Evolutionary conservation across 2,329 filamentous ascomycete species (phyloP).

Genomic region (Uncinocarpus reesii): DNA sequence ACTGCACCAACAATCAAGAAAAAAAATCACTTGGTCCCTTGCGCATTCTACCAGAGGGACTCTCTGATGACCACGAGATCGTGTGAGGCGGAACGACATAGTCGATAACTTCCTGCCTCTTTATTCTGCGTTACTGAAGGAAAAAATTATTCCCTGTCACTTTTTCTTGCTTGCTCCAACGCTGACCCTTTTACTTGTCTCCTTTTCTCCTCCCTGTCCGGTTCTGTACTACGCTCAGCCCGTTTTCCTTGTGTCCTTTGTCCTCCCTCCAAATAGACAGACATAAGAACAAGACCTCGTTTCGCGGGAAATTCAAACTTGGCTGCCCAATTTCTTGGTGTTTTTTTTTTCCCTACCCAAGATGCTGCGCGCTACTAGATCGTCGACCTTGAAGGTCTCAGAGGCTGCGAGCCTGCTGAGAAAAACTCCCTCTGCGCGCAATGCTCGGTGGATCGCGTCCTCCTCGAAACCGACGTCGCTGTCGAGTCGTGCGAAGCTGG

Average conservation of each 20-base stretch:
- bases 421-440: constrained; percentile 26
- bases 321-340: constrained; percentile 8
- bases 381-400: constrained; percentile 28
- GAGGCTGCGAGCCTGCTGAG: constrained; percentile 31
- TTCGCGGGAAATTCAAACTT: too few relatives aligned
- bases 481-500: constrained; percentile 26
- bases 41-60: constrained; percentile 10
- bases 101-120: constrained; percentile 19
- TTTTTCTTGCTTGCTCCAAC: constrained; percentile 2
- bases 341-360: constrained; percentile 14
- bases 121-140: too few relatives aligned
- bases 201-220: background rate
- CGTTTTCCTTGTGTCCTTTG: too few relatives aligned
- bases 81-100: constrained; percentile 20
- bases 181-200: too few relatives aligned
- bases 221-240: background rate
- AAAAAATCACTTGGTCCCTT: constrained; percentile 5
- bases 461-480: constrained; percentile 9
- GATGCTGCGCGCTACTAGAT: constrained; percentile 18
- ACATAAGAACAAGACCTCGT: too few relatives aligned
- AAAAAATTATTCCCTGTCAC: constrained; percentile 11
- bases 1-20: too few relatives aligned
- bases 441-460: constrained; percentile 13
- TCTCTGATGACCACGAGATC: constrained; percentile 18
- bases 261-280: background rate